Conservation (phyloP, 768 basidiomycete species). For the Tulasnella sp. region DNA sequence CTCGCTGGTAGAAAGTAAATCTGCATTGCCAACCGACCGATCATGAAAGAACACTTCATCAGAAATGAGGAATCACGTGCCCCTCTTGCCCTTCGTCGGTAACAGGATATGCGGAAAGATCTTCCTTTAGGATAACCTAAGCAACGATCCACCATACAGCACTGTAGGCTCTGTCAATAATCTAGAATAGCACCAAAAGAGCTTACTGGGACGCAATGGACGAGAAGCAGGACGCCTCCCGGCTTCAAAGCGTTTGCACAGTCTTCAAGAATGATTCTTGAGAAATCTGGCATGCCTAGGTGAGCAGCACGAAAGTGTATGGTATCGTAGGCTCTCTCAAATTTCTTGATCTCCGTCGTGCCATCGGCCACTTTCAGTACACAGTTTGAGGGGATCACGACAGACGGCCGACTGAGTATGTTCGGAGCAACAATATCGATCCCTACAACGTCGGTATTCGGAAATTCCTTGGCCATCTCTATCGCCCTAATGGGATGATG, state of each 20-base stretch:
- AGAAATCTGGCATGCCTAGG: background rate
- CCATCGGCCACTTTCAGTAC: slow-evolving; percentile 4
- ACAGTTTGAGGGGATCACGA: background rate
- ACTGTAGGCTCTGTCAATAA: background rate
- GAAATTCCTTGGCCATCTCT: slow-evolving; percentile 13
- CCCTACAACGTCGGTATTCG: slow-evolving; percentile 14
- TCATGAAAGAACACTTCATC: background rate
- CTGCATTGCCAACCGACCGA: background rate
- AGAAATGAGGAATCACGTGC: background rate
- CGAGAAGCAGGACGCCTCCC: background rate
- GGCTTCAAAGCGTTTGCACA: background rate
- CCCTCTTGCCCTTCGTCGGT: background rate
- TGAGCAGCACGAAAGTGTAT: slow-evolving; percentile 14
- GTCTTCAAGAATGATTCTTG: background rate
- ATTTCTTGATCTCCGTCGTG: slow-evolving; percentile 6
- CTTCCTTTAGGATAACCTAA: background rate
- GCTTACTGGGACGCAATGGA: background rate
- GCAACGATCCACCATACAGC: background rate
- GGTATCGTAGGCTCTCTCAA: slow-evolving; percentile 7
- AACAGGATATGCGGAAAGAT: background rate
- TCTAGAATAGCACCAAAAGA: background rate
- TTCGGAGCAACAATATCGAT: slow-evolving; percentile 12
- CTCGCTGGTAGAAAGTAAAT: background rate
- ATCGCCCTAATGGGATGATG: slow-evolving; percentile 1
- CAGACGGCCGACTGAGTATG: background rate